Evolutionary conservation across 2,329 filamentous ascomycete species (phyloP).

Genomic region (Ophiostoma sp.): DNA sequence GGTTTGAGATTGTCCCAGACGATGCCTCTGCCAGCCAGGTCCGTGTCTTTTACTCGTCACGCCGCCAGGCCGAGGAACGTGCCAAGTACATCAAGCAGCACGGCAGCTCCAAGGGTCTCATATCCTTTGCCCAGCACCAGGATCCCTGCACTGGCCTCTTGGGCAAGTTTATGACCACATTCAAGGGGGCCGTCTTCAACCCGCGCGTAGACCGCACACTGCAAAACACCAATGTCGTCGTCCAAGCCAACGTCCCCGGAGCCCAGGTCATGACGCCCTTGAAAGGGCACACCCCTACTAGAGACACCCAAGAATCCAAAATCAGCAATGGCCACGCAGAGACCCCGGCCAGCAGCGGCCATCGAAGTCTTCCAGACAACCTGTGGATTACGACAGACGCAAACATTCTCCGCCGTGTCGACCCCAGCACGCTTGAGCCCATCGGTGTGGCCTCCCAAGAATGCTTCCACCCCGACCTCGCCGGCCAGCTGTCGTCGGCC

Average conservation of each 20-base stretch:
- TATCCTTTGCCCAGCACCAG: constrained; percentile 64
- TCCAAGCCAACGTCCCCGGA: constrained; percentile 57
- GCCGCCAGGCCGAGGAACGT: constrained; percentile 59
- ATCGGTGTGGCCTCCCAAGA: constrained; percentile 57
- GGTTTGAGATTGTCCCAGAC: constrained; percentile 59
- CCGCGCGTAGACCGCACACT: neutral
- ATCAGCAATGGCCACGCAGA: neutral
- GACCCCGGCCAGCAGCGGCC: constrained; percentile 30
- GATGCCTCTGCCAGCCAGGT: constrained; percentile 18
- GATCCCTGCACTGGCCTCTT: constrained; percentile 73
- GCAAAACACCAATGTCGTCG: constrained; percentile 60
- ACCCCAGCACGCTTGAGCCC: constrained; percentile 68
- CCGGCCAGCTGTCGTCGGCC: constrained; percentile 61
- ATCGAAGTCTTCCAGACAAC: constrained; percentile 41
- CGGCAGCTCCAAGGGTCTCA: constrained; percentile 47
- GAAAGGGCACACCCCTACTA: no score
- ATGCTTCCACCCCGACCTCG: constrained; percentile 61
- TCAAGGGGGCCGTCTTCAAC: constrained; percentile 32
- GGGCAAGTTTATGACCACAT: constrained; percentile 62
- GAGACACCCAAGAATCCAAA: neutral
- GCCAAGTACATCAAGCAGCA: constrained; percentile 56
- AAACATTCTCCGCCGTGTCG: constrained; percentile 53
- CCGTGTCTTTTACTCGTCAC: constrained; percentile 64
- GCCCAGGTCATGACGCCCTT: neutral
- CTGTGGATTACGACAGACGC: constrained; percentile 56